A percentile compares a stretch with the other conserved stretches of the same genome.
Conservation (phyloP, 305 asterid genomes). For the Striga hermonthica region DNA sequence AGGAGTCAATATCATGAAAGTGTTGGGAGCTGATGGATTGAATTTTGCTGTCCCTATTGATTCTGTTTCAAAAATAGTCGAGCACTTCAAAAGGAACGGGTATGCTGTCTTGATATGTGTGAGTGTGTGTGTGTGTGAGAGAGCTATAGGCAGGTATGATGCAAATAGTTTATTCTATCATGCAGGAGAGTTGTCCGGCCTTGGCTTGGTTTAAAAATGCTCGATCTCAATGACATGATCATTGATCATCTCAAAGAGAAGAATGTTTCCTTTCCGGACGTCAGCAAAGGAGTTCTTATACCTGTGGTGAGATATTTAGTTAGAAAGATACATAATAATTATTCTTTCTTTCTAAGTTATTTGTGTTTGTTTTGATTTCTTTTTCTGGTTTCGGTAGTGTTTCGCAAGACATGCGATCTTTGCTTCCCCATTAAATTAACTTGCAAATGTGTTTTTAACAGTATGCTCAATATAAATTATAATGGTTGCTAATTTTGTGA, state of each 20-base stretch:
- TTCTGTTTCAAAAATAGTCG: slow-evolving; percentile 61
- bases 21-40: slow-evolving; percentile 77
- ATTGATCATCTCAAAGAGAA: slow-evolving; percentile 72
- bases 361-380: not conserved
- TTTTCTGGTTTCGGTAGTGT: too few relatives aligned
- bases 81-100: slow-evolving; percentile 78
- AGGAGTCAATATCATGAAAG: slow-evolving; percentile 75
- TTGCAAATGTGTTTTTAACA: not conserved
- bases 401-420: too few relatives aligned
- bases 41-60: slow-evolving; percentile 82
- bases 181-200: slow-evolving; percentile 93
- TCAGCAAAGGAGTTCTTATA: slow-evolving; percentile 70
- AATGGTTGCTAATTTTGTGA: not conserved
- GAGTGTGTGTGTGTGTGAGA: too few relatives aligned
- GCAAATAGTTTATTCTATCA: slow-evolving; percentile 22
- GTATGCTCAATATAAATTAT: not conserved
- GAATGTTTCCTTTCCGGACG: slow-evolving; percentile 61
- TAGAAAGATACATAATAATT: slow-evolving; percentile 7
- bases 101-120: slow-evolving; percentile 22
- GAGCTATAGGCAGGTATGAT: not conserved
- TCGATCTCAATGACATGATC: slow-evolving; percentile 80
- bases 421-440: too few relatives aligned
- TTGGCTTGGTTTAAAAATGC: slow-evolving; percentile 89
- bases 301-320: slow-evolving; percentile 55
- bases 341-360: slow-evolving; percentile 6